Conservation (phyloP, 306 rosid genomes). For the Medicago truncatula region MtrunA17r5.0-ANR NC_053047.1:27287001-27287500, state of each 20-base stretch:
- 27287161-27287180: background rate
- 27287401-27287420: background rate
- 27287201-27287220: too few species aligned
- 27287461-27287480: background rate
- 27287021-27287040: background rate
- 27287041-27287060: background rate
- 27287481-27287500: background rate
- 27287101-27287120: background rate
- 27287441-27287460: background rate
- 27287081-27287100: background rate
- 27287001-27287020: background rate
- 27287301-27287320: background rate
- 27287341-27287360: background rate
- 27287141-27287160: background rate
- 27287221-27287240: too few species aligned
- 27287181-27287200: background rate
- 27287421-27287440: background rate
- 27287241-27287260: background rate
- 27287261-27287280: background rate
- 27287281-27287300: background rate
- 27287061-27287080: background rate
- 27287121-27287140: background rate
- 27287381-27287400: background rate
- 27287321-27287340: background rate
- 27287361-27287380: background rate